phyloP scores from a whole-genome alignment of 169 alveolate species.

The Ichthyophthirius multifiliis region DNA sequence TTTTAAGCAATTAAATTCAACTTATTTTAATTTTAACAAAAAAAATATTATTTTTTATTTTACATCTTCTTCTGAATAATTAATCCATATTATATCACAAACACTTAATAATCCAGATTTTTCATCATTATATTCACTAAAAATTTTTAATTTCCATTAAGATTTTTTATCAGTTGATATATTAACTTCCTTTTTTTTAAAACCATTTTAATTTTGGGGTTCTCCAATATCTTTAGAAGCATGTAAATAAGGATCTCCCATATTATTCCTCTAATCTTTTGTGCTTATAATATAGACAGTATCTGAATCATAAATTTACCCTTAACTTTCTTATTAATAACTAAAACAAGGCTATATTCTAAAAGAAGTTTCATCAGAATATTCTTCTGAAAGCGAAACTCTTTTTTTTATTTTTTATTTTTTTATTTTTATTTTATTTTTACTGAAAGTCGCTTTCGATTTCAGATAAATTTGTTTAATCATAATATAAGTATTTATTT shows the following conservation, averaged over 20 bases:
- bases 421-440: neutral
- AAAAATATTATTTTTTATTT: neutral
- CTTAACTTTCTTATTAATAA: slow-evolving; percentile 32
- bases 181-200: slow-evolving; percentile 30
- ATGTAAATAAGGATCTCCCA: slow-evolving; percentile 43
- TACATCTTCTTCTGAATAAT: slow-evolving; percentile 40
- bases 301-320: slow-evolving; percentile 38
- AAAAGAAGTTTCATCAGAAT: slow-evolving; percentile 35
- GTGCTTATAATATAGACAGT: slow-evolving; percentile 28
- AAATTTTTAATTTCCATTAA: slow-evolving; percentile 32
- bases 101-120: slow-evolving; percentile 26
- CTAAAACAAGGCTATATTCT: slow-evolving; percentile 27
- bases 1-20: slow-evolving; percentile 27
- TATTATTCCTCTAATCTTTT: slow-evolving; percentile 21
- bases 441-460: slow-evolving; percentile 18
- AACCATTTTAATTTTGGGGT: neutral
- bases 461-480: slow-evolving; percentile 33
- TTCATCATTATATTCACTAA: slow-evolving; percentile 35
- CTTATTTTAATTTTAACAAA: neutral
- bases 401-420: neutral
- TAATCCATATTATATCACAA: slow-evolving; percentile 34
- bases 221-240: slow-evolving; percentile 28
- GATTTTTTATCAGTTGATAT: slow-evolving; percentile 37
- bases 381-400: slow-evolving; percentile 16
- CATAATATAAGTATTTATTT: slow-evolving; percentile 31